phyloP scores from a whole-genome alignment of 768 basidiomycete genomes.

The Pulveroboletus sp. region DNA sequence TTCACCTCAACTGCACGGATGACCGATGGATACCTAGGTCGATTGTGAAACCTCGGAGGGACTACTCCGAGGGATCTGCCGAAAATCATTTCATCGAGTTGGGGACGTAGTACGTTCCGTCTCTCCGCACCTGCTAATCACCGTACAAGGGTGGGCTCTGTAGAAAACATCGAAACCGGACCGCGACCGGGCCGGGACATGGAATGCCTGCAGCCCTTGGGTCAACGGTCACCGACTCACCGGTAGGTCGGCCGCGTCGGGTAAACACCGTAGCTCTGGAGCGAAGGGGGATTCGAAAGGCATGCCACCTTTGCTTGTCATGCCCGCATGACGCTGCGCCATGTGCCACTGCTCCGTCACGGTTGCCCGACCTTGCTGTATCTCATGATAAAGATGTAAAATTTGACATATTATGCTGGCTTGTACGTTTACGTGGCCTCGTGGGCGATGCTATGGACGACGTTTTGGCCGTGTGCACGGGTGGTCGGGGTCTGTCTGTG shows the following conservation, averaged over 20 bases:
- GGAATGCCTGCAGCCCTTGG: neutral
- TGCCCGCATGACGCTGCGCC: too few relatives aligned
- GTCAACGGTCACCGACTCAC: neutral
- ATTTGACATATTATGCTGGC: constrained; percentile 3
- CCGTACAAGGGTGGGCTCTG: constrained; percentile 30
- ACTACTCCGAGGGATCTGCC: constrained; percentile 62
- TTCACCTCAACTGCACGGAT: constrained; percentile 2
- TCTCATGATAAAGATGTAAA: neutral
- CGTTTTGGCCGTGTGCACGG: constrained; percentile 1
- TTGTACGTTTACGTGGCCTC: constrained; percentile 11
- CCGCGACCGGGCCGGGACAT: neutral
- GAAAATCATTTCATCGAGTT: constrained; percentile 56
- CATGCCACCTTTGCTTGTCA: too few relatives aligned
- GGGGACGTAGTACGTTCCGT: constrained; percentile 7
- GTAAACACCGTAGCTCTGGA: too few relatives aligned
- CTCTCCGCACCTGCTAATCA: neutral
- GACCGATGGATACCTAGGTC: constrained; percentile 73
- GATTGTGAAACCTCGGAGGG: constrained; percentile 67
- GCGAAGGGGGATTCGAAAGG: too few relatives aligned
- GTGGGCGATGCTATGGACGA: neutral
- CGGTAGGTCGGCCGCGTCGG: too few relatives aligned
- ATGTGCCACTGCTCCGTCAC: too few relatives aligned
- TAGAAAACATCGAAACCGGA: constrained; percentile 24
- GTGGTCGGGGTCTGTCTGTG: constrained; percentile 25
- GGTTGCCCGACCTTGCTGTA: too few relatives aligned